Evolutionary conservation across 140 eudicot genomes (phyloP).

Genomic region (Bidens hawaiensis): DNA sequence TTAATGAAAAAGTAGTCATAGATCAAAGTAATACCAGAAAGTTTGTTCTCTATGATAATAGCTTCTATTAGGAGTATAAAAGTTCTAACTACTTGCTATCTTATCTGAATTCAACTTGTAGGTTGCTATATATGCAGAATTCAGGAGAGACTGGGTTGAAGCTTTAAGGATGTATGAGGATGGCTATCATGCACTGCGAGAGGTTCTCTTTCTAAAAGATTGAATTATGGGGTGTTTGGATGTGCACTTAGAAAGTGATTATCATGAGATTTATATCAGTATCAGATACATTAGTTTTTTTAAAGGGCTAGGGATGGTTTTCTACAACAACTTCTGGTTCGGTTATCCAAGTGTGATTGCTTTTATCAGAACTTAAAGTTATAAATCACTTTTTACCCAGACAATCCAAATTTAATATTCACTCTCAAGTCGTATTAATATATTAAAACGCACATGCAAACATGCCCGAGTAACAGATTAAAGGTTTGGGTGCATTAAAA

Average conservation of each 20-base stretch:
- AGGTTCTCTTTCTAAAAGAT: conserved; percentile 42
- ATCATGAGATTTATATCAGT: neutral
- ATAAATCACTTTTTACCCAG: neutral
- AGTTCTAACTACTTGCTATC: no score
- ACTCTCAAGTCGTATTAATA: neutral
- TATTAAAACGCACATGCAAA: neutral
- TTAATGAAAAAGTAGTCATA: neutral
- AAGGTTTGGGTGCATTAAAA: neutral
- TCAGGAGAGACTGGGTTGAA: conserved; percentile 94
- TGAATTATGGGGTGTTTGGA: neutral
- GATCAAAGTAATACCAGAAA: neutral
- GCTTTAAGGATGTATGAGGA: conserved; percentile 87
- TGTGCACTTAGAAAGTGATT: neutral
- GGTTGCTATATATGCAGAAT: conserved; percentile 99
- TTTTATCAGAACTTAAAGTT: no score
- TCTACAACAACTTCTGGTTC: neutral
- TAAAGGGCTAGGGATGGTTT: neutral
- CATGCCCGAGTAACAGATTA: neutral
- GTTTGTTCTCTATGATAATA: neutral
- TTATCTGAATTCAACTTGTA: conserved; percentile 40
- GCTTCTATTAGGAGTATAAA: no score
- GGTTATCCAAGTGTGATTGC: no score
- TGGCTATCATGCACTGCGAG: conserved; percentile 86
- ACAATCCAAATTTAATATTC: neutral
- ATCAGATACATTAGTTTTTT: neutral